Base-by-base conservation (phyloP, 345 rosid genomes). In the Rhizophora mangle region DNA sequence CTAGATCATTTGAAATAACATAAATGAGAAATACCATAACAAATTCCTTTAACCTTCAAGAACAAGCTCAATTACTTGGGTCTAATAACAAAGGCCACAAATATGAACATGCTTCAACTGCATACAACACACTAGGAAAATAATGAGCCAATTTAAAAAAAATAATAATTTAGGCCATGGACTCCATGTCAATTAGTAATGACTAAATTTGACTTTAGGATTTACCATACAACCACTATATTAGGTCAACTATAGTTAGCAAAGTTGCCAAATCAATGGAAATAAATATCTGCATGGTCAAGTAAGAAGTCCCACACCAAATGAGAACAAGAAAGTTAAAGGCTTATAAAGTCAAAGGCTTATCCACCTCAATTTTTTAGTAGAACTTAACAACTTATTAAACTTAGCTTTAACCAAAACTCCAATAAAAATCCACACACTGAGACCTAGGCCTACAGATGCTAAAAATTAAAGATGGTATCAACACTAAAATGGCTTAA, bases 21-120 rank as follows among this genome's bases (percentile, higher is more conserved):
- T 22, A 7, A 68, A 68, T 68, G 67, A 67, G 64, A 69, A 72
- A 55, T 22, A 30, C 58, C 74, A 68, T 34, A 59, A 62, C 26
- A 73, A 70, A 49, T 72, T 60, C 57, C 63, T 64, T 68, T 58
- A 34, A 89, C 99, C 97, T 85, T 94, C 92, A 51, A 95, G 91
- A 70, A 81, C 82, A 74, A 94, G 89, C 74, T 94, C 94, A 56
- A 89, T 78, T 62, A 85, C 85, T 83, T 92, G 96, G 78, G 97
- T 82, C 97, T 97, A 92, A 81, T 94, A 94, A 59, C 97, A 87
- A 69, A 96, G 99, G 68, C 99, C 97, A 83, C 97, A 94, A 24
- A 94, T 93, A 55, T 80, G 74, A 68, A 92, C 74, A 26, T 72
- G 85, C 83, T 85, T 89, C 81, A 94, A 82, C 99, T 94, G 60